Conservation (phyloP, 352 stramenopile genomes). For the Globisporangium solare region DNA sequence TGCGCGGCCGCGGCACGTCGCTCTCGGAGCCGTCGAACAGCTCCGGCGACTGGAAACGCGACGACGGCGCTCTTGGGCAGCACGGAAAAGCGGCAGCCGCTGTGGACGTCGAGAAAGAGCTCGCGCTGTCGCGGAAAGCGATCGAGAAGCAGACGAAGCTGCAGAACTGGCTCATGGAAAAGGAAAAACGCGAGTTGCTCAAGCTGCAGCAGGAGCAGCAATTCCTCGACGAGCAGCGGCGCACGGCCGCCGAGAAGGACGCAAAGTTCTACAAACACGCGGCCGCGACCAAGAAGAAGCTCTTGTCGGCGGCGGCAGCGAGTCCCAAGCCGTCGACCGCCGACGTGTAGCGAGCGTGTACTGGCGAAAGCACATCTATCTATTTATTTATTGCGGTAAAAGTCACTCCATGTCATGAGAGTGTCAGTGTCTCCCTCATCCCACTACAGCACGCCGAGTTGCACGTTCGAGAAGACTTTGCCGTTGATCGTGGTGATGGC, state of each 20-base stretch:
- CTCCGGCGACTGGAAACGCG: conserved; percentile 44
- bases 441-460: conserved; percentile 31
- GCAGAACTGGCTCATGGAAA: conserved; percentile 87
- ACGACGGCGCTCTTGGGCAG: conserved; percentile 16
- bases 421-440: not conserved
- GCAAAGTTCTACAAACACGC: conserved; percentile 78
- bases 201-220: conserved; percentile 79
- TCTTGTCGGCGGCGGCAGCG: conserved; percentile 18
- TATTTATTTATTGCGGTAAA: conserved; percentile 13
- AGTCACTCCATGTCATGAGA: not conserved
- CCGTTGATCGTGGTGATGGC: conserved; percentile 48
- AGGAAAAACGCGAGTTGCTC: conserved; percentile 79
- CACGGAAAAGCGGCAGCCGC: conserved; percentile 14
- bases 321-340: conserved; percentile 24
- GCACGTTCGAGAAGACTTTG: conserved; percentile 69
- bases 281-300: conserved; percentile 66
- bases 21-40: conserved; percentile 3
- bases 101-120: conserved; percentile 53
- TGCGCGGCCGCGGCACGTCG: conserved; percentile 35
- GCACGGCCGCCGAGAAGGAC: conserved; percentile 54
- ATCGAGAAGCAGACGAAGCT: conserved; percentile 89
- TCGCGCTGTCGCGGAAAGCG: conserved; percentile 66
- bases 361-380: conserved; percentile 10
- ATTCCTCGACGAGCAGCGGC: conserved; percentile 69
- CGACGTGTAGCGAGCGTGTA: conserved; percentile 22